Evolutionary conservation across 257 asterid genomes (phyloP), one percentile per base, ranked within the genome.

Genomic region (Perilla frutescens): DNA sequence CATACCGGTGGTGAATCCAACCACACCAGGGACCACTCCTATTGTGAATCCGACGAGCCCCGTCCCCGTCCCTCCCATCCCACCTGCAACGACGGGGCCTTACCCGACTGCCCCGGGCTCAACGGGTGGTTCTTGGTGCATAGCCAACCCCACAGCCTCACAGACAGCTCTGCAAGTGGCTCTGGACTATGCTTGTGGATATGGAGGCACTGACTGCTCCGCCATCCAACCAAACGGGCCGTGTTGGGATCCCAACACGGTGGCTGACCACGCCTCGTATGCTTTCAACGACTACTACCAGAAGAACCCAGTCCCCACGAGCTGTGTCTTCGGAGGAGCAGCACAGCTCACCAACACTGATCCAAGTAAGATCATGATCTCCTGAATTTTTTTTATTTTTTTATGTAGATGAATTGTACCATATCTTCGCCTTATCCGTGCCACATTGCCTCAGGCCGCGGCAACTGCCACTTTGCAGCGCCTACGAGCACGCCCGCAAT

Each of bases 161-260:
- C 73, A 77, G 37, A 86, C 88, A 8, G 87, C 90, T 45, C 83
- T 90, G 40, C 96, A 90, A 76, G 95, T 88, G 40, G 96, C 96
- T 53, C 79, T 90, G 57, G 95, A 90, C 70, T 88, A 90, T 82
- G 95, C 96, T 0, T 88, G 96, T 76, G 96, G 96, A 13, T 86
- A 81, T 72, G 96, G 96, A 3, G 94, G 92, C 55, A 77, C 96
- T 50, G 96, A 90, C 66, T 90, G 96, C 76, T 82, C 96, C 10
- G 75, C 79, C 31, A 81, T 88, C 66, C 96, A 88, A 76, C 78
- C 81, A 9, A 87, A 88, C 40, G 88, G 73, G 49, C 58, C 81
- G 56, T 90, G 96, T 73, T 87, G 65, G 51, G 85, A 90, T 1
- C 96, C 96, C 49, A 84, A 81, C 66, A 88, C 95, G 6, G 41